Evolutionary conservation across 495 filamentous ascomycete genomes (phyloP), one percentile per base, ranked within the genome.

Genomic region (Choiromyces venosus): DNA sequence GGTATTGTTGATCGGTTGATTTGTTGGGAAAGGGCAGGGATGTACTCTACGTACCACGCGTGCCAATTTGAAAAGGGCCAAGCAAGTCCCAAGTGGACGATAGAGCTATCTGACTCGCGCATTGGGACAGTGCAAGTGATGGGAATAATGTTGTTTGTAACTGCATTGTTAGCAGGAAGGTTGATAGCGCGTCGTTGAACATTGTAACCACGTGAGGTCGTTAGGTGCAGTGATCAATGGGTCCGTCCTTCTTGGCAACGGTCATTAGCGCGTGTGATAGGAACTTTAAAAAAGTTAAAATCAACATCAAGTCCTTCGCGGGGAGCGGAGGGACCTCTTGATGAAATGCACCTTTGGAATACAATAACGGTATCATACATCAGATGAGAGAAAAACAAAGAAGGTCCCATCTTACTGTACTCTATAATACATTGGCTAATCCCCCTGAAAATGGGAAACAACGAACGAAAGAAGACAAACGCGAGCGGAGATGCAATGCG

Each of bases 41-140:
- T 18, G 29, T 69, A 44, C 72, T 44, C 16, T 18, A 69, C 83
- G 73, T 84, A 85, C 88, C 87, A 85, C 88, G 80, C 61, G 87
- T 89, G 42, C 88, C 88, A 56, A 86, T 86, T 78, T 87, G 86
- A 76, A 89, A 89, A 8, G 88, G 88, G 8, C 88, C 88, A 18
- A 89, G 82, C 14, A 88, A 72, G 65, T 89, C 76, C 86, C 87
- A 89, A 46, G 71, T 75, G 21, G 73, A 76, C 33, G 85, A 84
- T 36, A 77, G 39, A 37, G 35, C 46, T 33, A 77, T 44, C 64
- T 18, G 33, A 66, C 74, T 65, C 14, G 75, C 56, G 44, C 69
- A 77, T 33, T 39, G 75, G 25, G 69, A 42, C 29, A 37, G 69
- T 21, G 61, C 7, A 18, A 69, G 37, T 35, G 40, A 64, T 4